These are phyloP conservation scores for Gamsiella multidivaricata DNA, from an alignment of 192 early-diverging fungal species.

Conservation along the genomic window DNA sequence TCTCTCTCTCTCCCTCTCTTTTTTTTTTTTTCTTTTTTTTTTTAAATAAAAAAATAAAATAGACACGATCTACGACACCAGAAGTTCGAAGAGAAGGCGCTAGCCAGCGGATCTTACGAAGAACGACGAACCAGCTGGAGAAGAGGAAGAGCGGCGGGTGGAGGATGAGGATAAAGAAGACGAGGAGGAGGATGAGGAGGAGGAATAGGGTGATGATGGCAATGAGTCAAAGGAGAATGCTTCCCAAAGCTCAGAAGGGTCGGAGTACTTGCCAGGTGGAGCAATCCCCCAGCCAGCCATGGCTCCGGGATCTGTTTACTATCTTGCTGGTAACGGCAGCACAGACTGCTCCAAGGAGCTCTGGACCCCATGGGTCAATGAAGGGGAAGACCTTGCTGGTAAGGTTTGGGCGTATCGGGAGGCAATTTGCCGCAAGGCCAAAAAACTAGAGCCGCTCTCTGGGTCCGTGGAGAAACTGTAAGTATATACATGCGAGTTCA, in stretches of 20 bases:
- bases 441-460: constrained; percentile 6
- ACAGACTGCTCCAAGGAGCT: constrained; percentile 12
- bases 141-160: no score
- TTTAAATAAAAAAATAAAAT: not conserved
- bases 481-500: constrained; percentile 1
- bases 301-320: constrained; percentile 7
- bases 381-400: constrained; percentile 1
- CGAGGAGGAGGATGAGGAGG: no score
- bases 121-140: no score
- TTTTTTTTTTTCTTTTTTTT: not conserved
- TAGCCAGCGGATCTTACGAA: no score
- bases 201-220: not conserved
- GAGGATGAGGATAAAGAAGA: not conserved
- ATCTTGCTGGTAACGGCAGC: constrained; percentile 1
- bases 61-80: no score
- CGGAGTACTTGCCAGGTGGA: not conserved
- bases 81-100: no score
- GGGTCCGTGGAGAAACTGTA: constrained; percentile 8
- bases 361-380: constrained; percentile 4
- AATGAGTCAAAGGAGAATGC: not conserved
- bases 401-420: constrained; percentile 10
- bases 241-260: not conserved
- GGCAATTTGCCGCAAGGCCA: constrained; percentile 3
- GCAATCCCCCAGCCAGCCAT: constrained; percentile 3
- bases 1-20: no score